phyloP scores from a whole-genome alignment of 805 yeast species.

The Wickerhamiella galacta region DNA sequence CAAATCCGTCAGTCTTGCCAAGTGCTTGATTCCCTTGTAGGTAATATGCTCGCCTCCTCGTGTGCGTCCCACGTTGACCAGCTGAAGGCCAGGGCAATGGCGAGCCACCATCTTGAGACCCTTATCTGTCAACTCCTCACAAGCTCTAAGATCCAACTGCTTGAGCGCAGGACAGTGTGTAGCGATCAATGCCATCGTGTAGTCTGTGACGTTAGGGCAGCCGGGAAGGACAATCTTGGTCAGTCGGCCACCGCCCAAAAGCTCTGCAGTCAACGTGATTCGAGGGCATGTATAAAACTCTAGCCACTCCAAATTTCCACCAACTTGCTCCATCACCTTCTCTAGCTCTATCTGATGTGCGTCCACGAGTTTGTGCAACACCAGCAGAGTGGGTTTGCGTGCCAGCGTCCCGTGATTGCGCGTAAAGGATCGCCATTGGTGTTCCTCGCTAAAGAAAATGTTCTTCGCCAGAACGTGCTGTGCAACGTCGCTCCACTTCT shows the following conservation, averaged over 20 bases:
- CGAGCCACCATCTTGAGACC: constrained; percentile 55
- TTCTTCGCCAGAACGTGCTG: constrained; percentile 37
- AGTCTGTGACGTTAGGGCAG: constrained; percentile 42
- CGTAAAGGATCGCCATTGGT: constrained; percentile 30
- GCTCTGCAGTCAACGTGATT: constrained; percentile 35
- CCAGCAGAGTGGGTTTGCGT: constrained; percentile 28
- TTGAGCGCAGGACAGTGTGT: constrained; percentile 40
- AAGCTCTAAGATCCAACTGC: constrained; percentile 65
- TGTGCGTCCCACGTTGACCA: constrained; percentile 71
- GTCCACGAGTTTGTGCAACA: constrained; percentile 47
- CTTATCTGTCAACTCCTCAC: constrained; percentile 58
- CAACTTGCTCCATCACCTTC: constrained; percentile 27
- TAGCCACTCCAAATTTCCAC: constrained; percentile 42
- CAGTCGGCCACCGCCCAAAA: constrained; percentile 30
- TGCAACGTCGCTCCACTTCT: constrained; percentile 44
- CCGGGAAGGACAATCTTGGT: constrained; percentile 52
- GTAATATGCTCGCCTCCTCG: constrained; percentile 49
- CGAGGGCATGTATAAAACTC: constrained; percentile 76
- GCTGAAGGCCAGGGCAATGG: constrained; percentile 37
- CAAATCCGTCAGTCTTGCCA: constrained; percentile 40
- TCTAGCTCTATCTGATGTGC: constrained; percentile 40
- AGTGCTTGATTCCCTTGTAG: constrained; percentile 44
- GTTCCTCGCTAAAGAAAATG: constrained; percentile 36
- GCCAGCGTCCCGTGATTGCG: constrained; percentile 7
- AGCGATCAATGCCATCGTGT: constrained; percentile 35